Evolutionary conservation across 257 asterid species (phyloP).

Genomic region (Sherardia arvensis): DNA sequence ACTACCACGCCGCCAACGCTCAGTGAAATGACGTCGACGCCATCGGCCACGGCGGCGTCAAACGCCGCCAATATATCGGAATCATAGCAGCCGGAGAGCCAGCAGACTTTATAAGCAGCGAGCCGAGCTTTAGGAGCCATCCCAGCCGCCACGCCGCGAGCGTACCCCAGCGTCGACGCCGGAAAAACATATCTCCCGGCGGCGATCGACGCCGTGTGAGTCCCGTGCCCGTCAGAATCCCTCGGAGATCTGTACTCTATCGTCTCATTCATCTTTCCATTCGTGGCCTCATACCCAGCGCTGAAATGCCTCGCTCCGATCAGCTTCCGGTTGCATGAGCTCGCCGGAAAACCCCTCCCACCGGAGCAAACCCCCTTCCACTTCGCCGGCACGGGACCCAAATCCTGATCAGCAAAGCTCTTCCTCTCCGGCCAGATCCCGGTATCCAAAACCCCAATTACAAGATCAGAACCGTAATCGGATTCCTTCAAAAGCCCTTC

Average conservation of each 20-base stretch:
- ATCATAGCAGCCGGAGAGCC: constrained; percentile 82
- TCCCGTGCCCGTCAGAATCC: constrained; percentile 89
- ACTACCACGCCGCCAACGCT: constrained; percentile 85
- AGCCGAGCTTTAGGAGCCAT: constrained; percentile 95
- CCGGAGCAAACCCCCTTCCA: constrained; percentile 70
- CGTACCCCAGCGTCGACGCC: constrained; percentile 77
- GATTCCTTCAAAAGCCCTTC: constrained; percentile 66
- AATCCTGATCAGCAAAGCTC: constrained; percentile 60
- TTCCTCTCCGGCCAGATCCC: constrained; percentile 98
- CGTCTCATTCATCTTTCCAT: constrained; percentile 68
- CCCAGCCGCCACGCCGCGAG: constrained; percentile 85
- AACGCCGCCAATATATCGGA: constrained; percentile 88
- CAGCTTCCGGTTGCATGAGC: constrained; percentile 63
- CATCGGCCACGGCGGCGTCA: constrained; percentile 75
- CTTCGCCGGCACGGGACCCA: constrained; percentile 53
- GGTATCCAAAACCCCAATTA: constrained; percentile 74
- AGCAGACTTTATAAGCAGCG: constrained; percentile 82
- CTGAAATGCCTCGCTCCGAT: constrained; percentile 74
- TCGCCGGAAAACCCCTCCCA: constrained; percentile 42
- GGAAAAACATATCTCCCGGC: constrained; percentile 85
- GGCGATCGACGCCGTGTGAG: constrained; percentile 94
- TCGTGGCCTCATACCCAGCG: constrained; percentile 59
- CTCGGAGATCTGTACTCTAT: constrained; percentile 63
- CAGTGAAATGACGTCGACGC: constrained; percentile 79
- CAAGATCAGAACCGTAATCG: constrained; percentile 89